These are phyloP conservation scores for Brassica juncea DNA, from an alignment of 345 rosid species.

Conservation along the genomic window DNA sequence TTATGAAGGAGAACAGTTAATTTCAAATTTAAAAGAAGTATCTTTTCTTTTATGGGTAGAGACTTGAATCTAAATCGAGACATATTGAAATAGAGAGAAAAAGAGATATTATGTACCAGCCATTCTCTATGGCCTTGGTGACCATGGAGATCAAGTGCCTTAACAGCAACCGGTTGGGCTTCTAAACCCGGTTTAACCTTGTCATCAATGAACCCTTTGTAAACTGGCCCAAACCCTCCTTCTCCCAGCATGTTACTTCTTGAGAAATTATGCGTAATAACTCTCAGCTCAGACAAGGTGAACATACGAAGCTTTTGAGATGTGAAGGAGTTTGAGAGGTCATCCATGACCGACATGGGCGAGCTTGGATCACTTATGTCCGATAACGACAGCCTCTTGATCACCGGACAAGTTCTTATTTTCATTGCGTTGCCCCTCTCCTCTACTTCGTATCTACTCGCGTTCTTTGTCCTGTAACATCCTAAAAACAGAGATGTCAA, in stretches of 20 bases:
- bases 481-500: slow-evolving; percentile 50
- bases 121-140: slow-evolving; percentile 82
- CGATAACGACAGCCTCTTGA: slow-evolving; percentile 52
- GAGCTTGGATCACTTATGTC: slow-evolving; percentile 64
- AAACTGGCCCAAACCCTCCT: slow-evolving; percentile 84
- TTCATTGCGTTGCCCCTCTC: slow-evolving; percentile 27
- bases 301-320: slow-evolving; percentile 61
- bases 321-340: slow-evolving; percentile 55
- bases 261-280: slow-evolving; percentile 53
- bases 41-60: neutral
- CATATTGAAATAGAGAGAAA: neutral
- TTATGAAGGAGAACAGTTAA: neutral
- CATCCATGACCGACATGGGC: slow-evolving; percentile 52
- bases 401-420: slow-evolving; percentile 40
- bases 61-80: neutral
- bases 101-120: slow-evolving; percentile 53
- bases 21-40: neutral
- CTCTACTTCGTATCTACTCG: slow-evolving; percentile 21
- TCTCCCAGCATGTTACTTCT: slow-evolving; percentile 64
- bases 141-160: slow-evolving; percentile 67
- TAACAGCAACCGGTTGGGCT: slow-evolving; percentile 78
- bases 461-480: slow-evolving; percentile 45
- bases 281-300: slow-evolving; percentile 53
- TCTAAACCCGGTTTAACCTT: slow-evolving; percentile 55
- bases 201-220: slow-evolving; percentile 68